Base-by-base conservation (phyloP, 2,329 filamentous ascomycete genomes). In the Penicillium sp. region DNA sequence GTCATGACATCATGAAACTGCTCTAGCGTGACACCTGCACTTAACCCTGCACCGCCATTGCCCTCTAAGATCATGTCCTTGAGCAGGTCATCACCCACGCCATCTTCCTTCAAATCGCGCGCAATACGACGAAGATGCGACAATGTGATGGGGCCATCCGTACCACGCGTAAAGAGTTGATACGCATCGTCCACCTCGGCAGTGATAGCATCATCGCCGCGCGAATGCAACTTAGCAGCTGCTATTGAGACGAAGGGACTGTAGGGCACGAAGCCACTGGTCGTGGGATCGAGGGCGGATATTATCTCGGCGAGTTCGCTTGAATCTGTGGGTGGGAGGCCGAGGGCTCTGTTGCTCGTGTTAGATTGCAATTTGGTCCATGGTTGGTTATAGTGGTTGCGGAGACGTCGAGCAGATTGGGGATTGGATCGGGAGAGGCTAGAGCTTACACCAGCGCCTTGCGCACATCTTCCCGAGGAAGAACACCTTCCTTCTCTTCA, bases 41-140 rank as follows among this genome's bases (percentile, higher is more conserved):
- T 84, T 10, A 89, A 83, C 14, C 89, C 87, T 4, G 82, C 85
- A 1, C 90, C 91, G 2, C 90, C 90, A 73, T 95, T 97, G 46
- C 93, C 94, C 79, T 97, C 93, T 46, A 92, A 78, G 54, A 99
- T 88, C 94, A 99, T 99, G 77, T 97, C 92, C 76, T 85, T 86
- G 68, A 99, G 77, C 68, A 96, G 75, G 46, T 91, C 87, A 66
- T 97, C 94, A 55, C 85, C 84, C 22, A 96, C 87, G 58, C 58
- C 64, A 48, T 87, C 91, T 75, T 96, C 91, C 74, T 91, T 90
- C 65, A 99, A 76, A 65, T 91, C 84, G 63, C 84, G 86, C 40
- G 92, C 92, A 50, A 97, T 87, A 66, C 88, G 82, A 68, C 85
- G 84, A 69, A 99, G 76, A 75, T 96, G 89, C 14, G 82, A 83